phyloP scores from a whole-genome alignment of 495 filamentous ascomycete genomes.

The Aspergillus nanangensis region DNA sequence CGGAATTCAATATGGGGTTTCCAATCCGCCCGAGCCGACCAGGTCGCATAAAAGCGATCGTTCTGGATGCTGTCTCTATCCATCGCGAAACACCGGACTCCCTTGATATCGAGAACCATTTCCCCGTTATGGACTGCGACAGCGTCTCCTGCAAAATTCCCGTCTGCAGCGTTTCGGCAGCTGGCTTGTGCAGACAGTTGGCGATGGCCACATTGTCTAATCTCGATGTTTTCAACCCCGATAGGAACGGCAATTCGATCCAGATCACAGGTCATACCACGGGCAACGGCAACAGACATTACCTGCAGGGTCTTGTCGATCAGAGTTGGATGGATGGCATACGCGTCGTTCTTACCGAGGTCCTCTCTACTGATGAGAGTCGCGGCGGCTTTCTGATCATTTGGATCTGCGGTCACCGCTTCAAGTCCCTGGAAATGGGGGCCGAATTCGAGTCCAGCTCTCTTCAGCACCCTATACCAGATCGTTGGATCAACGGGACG shows the following conservation, averaged over 20 bases:
- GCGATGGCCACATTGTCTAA: too few relatives aligned
- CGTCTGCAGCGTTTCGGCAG: background rate
- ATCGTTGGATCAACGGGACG: constrained; percentile 4
- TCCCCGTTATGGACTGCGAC: background rate
- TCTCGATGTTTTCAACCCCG: background rate
- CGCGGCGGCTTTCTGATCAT: constrained; percentile 13
- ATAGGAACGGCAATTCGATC: background rate
- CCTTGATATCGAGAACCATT: background rate
- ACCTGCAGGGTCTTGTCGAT: constrained; percentile 42
- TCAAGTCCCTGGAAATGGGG: constrained; percentile 20
- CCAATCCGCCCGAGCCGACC: too few relatives aligned
- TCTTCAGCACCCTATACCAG: constrained; percentile 33
- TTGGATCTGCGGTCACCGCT: constrained; percentile 20
- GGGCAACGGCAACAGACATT: constrained; percentile 22
- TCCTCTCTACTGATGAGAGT: constrained; percentile 5
- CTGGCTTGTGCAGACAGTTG: background rate
- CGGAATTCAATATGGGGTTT: constrained; percentile 20
- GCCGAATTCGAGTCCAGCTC: constrained; percentile 33
- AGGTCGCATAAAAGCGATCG: background rate
- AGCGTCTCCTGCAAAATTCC: background rate
- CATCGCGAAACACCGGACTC: background rate
- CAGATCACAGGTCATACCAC: constrained; percentile 24
- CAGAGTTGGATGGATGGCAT: constrained; percentile 34
- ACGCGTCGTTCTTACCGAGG: constrained; percentile 16
- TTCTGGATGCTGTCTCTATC: background rate